Evolutionary conservation across 441 rosid species (phyloP).

Genomic region (California macrophylla): DNA sequence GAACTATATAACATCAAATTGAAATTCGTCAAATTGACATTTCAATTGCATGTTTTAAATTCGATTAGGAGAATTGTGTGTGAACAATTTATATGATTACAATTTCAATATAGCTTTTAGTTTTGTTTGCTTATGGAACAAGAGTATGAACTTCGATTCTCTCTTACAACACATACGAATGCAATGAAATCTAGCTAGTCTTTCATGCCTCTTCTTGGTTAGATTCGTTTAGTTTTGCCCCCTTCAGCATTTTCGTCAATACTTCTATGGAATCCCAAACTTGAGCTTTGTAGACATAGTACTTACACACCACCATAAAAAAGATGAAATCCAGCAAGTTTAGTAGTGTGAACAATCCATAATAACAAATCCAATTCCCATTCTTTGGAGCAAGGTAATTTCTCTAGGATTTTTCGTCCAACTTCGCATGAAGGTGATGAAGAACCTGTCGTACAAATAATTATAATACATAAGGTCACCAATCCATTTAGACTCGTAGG

Average conservation of each 20-base stretch:
- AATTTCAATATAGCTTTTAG: too few relatives aligned
- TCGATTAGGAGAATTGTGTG: too few relatives aligned
- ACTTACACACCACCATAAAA: constrained; percentile 52
- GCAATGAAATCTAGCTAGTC: too few relatives aligned
- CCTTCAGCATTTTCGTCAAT: constrained; percentile 42
- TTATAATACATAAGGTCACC: constrained; percentile 58
- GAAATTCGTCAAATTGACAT: too few relatives aligned
- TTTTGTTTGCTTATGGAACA: too few relatives aligned
- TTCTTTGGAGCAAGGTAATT: constrained; percentile 66
- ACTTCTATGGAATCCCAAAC: constrained; percentile 52
- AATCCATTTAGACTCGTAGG: constrained; percentile 62
- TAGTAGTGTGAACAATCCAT: constrained; percentile 54
- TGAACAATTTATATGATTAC: too few relatives aligned
- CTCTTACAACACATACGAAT: too few relatives aligned
- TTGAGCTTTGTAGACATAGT: constrained; percentile 68
- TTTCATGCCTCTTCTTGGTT: too few relatives aligned
- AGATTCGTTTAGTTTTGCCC: too few relatives aligned
- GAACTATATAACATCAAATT: too few relatives aligned
- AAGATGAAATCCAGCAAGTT: constrained; percentile 49
- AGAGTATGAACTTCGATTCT: too few relatives aligned
- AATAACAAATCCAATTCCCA: constrained; percentile 69
- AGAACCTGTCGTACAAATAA: constrained; percentile 45
- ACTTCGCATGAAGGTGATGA: constrained; percentile 13
- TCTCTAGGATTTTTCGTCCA: constrained; percentile 73
- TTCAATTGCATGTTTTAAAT: too few relatives aligned